Percentiles rank a stretch among this genome's conserved stretches.
These are phyloP conservation scores for Teratosphaeriaceae sp. DNA, from an alignment of 2,329 filamentous ascomycete species.

Conservation along the genomic window DNA sequence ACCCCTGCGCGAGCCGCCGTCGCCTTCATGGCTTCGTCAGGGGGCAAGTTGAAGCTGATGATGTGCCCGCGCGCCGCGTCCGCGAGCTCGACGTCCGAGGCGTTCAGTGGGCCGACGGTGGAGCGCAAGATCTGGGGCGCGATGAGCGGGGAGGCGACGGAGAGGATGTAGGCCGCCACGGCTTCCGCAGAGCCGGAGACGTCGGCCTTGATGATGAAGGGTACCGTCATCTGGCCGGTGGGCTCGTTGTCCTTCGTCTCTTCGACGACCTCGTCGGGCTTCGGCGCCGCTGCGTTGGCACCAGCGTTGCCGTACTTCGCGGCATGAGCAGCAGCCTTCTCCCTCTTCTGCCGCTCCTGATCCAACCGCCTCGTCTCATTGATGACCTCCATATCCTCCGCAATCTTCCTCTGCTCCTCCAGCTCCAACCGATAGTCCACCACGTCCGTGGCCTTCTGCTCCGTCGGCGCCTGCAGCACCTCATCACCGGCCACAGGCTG, in stretches of 20 bases:
- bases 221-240: slow-evolving; percentile 52
- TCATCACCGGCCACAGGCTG: slow-evolving; percentile 81
- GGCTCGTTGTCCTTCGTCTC: slow-evolving; percentile 30
- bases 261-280: slow-evolving; percentile 26
- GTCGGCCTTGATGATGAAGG: slow-evolving; percentile 86
- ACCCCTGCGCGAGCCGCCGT: slow-evolving; percentile 68
- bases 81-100: slow-evolving; percentile 87
- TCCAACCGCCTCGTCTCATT: slow-evolving; percentile 56
- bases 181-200: slow-evolving; percentile 93
- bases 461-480: slow-evolving; percentile 73
- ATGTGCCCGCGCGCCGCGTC: slow-evolving; percentile 68
- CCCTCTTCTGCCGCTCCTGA: slow-evolving; percentile 56
- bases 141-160: slow-evolving; percentile 80
- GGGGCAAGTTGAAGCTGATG: slow-evolving; percentile 75
- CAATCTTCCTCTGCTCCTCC: slow-evolving; percentile 58
- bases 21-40: slow-evolving; percentile 58
- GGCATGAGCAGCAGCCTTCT: slow-evolving; percentile 39
- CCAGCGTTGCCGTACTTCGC: slow-evolving; percentile 1
- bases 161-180: slow-evolving; percentile 67
- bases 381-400: slow-evolving; percentile 67
- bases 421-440: slow-evolving; percentile 69
- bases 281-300: slow-evolving; percentile 22
- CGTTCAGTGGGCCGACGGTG: slow-evolving; percentile 68
- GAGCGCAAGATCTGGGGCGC: slow-evolving; percentile 69
- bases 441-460: slow-evolving; percentile 71